Base-by-base conservation (phyloP, 2,329 filamentous ascomycete species). In the Curvularia hawaiiensis region DNA sequence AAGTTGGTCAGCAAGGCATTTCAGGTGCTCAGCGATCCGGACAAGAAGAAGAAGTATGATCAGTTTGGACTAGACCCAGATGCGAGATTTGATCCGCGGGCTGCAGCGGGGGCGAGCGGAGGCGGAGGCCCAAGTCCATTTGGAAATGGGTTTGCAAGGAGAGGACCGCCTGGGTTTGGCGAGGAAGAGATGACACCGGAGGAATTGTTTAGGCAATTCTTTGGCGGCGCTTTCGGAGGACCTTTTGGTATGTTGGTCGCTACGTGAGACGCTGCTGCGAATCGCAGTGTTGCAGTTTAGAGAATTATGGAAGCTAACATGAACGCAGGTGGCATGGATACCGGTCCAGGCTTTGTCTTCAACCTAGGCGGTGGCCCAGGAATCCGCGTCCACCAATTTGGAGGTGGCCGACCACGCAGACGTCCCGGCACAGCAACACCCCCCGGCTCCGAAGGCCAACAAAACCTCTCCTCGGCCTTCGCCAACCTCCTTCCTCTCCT, bases 1-100 rank as follows among this genome's bases (percentile, higher is more conserved):
- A 99, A 99, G 82, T 90, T 97, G 90, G 92, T 99, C 24, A 90
- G 91, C 71, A 85, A 92, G 68, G 95, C 95, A 16, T 99, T 99
- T 76, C 90, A 96, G 68, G 87, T 98, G 51, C 82, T 99, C 48
- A 94, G 92, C 60, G 95, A 99, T 76, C 85, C 92, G 72, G 94
- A 98, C 64, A 98, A 98, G 86, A 90, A 92, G 73, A 83, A 89
- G 16, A 92, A 90, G 77, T 99, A 84, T 74, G 95, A 99, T 78
- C 86, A 86, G 61, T 96, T 89, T 77, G 95, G 95, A 56, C 92
- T 91, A 22, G 95, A 99, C 74, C 95, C 95, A 7, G 95, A 98
- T 72, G 92, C 85, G 73, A 84, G 94, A 68, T 97, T 96, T 77
- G 87, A 88, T 47, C 81, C 83, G 66, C 83, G 84, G 5, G 83